Base-by-base conservation (phyloP, 345 rosid species). In the Durio zibethinus region DNA sequence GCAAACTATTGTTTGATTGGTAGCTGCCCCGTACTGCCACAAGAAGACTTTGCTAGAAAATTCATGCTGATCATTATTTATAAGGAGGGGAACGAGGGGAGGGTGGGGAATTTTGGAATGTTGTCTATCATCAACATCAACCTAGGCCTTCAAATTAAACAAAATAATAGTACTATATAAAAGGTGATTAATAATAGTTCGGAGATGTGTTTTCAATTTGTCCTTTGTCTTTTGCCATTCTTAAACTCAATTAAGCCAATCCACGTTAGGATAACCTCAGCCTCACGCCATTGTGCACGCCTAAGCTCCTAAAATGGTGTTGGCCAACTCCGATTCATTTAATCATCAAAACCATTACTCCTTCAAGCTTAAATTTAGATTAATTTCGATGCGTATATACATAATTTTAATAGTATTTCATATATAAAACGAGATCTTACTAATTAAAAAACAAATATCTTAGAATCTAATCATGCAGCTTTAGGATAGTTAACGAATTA, bases 211-310 rank as follows among this genome's bases (percentile, higher is more conserved):
- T 53, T 72, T 73, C n/a, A n/a, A n/a, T 38, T 10, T 33, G 61
- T 72, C 74, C 59, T 80, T 83, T 72, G 77, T 76, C 65, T 69
- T 83, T 74, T 85, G 23, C 67, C 53, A 21, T 45, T 57, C 21
- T 63, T 78, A 75, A 15, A 53, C 75, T 18, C 74, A 66, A 64
- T 80, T 71, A 78, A 65, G 52, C 36, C 36, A 33, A 59, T 83
- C 85, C 59, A 82, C 85, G 85, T 69, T 83, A 76, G 75, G 79
- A 82, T 79, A 85, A 82, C 88, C 84, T 86, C 87, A 85, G 81
- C 79, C 86, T 82, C 84, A 82, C 84, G 87, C 80, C 87, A 85
- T 60, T 40, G 35, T 77, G 70, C 86, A 82, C 74, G 38, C 83
- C 74, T 65, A 56, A 65, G 71, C 68, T 53, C 33, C 11, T 65